A percentile compares a stretch with the other conserved stretches of the same genome.
Conservation (phyloP, 1,139 yeast species). For the Pneumocystis canis region DNA sequence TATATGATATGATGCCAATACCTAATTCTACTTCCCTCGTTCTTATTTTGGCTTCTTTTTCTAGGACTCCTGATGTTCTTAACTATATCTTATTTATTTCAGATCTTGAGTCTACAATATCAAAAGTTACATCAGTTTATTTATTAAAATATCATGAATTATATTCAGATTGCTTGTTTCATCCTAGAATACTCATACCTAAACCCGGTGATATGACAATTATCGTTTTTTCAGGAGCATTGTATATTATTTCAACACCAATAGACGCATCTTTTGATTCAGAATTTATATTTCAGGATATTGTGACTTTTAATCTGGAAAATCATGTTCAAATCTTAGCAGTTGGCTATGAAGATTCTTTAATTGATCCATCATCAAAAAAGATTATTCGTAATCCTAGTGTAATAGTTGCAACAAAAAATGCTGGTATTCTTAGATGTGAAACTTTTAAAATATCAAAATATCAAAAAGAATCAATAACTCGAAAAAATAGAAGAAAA, state of each 20-base stretch:
- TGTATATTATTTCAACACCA: slow-evolving; percentile 22
- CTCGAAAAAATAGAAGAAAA: slow-evolving; percentile 13
- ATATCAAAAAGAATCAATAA: slow-evolving; percentile 9
- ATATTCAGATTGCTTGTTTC: slow-evolving; percentile 22
- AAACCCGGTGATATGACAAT: slow-evolving; percentile 49
- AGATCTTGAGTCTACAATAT: slow-evolving; percentile 38
- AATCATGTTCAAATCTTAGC: slow-evolving; percentile 34
- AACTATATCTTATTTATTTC: slow-evolving; percentile 42
- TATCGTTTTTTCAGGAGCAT: slow-evolving; percentile 44
- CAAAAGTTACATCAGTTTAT: slow-evolving; percentile 48
- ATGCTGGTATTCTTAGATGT: slow-evolving; percentile 49
- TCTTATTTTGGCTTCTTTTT: slow-evolving; percentile 36
- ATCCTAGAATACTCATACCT: slow-evolving; percentile 47
- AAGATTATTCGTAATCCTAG: slow-evolving; percentile 26
- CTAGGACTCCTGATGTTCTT: slow-evolving; percentile 18
- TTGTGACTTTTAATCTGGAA: slow-evolving; percentile 39
- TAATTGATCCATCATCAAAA: slow-evolving; percentile 14
- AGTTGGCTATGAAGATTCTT: slow-evolving; percentile 36
- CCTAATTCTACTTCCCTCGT: slow-evolving; percentile 20
- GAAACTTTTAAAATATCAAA: slow-evolving; percentile 32
- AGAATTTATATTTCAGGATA: slow-evolving; percentile 51
- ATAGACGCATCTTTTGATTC: not conserved
- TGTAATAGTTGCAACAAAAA: slow-evolving; percentile 41
- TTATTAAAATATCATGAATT: slow-evolving; percentile 31
- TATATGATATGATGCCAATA: slow-evolving; percentile 37